phyloP scores from a whole-genome alignment of 805 yeast genomes.

The Nakazawaea holstii region DNA sequence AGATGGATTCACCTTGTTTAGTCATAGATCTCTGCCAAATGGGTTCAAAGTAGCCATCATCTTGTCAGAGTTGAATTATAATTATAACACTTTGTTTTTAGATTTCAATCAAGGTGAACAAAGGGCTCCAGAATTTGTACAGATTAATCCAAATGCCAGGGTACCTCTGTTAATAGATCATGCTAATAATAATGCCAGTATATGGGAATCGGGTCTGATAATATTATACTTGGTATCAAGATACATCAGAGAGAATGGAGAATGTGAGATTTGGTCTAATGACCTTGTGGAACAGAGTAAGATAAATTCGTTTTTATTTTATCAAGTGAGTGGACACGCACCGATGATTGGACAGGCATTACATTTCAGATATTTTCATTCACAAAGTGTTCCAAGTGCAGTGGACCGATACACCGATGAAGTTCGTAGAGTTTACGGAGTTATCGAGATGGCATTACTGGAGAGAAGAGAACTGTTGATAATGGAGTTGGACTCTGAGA shows the following conservation, averaged over 20 bases:
- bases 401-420: slow-evolving; percentile 89
- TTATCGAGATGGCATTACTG: slow-evolving; percentile 90
- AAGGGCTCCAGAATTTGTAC: slow-evolving; percentile 86
- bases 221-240: slow-evolving; percentile 75
- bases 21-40: slow-evolving; percentile 87
- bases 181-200: slow-evolving; percentile 66
- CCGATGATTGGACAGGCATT: slow-evolving; percentile 99
- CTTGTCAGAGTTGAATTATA: slow-evolving; percentile 73
- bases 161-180: slow-evolving; percentile 95
- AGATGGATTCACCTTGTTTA: slow-evolving; percentile 79
- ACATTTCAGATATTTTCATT: slow-evolving; percentile 88
- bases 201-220: slow-evolving; percentile 96
- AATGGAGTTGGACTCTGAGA: slow-evolving; percentile 84
- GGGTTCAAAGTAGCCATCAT: slow-evolving; percentile 95
- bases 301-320: slow-evolving; percentile 84
- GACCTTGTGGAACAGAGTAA: slow-evolving; percentile 76
- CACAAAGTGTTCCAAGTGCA: slow-evolving; percentile 80
- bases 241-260: slow-evolving; percentile 55
- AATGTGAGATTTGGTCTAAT: slow-evolving; percentile 75
- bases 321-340: slow-evolving; percentile 95
- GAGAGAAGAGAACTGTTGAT: slow-evolving; percentile 86
- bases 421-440: slow-evolving; percentile 90
- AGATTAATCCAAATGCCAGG: slow-evolving; percentile 93
- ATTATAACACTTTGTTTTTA: slow-evolving; percentile 74
- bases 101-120: slow-evolving; percentile 90